Evolutionary conservation across 2,329 filamentous ascomycete genomes (phyloP), one percentile per base, ranked within the genome.

Genomic region (Microcera coccophila): DNA sequence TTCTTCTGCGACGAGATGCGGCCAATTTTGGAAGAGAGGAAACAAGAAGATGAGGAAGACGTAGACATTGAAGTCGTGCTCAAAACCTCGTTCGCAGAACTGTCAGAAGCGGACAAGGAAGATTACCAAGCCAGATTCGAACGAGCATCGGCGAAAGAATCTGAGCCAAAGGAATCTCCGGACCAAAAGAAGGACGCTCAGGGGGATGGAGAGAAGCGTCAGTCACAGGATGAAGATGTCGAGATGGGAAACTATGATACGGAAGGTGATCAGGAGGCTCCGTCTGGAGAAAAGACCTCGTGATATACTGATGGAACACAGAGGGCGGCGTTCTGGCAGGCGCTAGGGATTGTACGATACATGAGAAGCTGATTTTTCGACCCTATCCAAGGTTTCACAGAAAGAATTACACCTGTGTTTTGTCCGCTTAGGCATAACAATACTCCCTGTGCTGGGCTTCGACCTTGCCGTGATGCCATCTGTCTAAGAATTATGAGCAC

Each of bases 11-110:
- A 68, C 41, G 75, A 79, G 48, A 67, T 60, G 47, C 71, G 75
- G 36, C 65, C 70, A 3, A 49, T 61, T 10, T 60, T 76, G 20
- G 66, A 71, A 37, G 64, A 66, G 8, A 70, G 76, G 59, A 59
- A 66, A 47, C 71, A 72, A 57, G 69, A 70, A 12, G 48, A 39
- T 11, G 59, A 61, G 12, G 50, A 45, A 16, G 52, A 62, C 11
- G 34, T 67, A 42, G 67, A 69, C 42, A 59, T 77, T 11, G 75
- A 79, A n/a, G 74, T 76, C 39, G 76, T 79, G 63, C 68, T 81
- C 8, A 64, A 68, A n/a, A 70, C 69, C 11, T 65, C 67, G 32
- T 82, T 78, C 78, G 74, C 77, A 45, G 71, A 75, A 16, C 65
- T 81, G 12, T 60, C 73, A 4, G 68, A 74, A 34, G 63, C 61